Evolutionary conservation across 345 rosid species (phyloP).

Genomic region (Psidium friedrichsthalianum): DNA sequence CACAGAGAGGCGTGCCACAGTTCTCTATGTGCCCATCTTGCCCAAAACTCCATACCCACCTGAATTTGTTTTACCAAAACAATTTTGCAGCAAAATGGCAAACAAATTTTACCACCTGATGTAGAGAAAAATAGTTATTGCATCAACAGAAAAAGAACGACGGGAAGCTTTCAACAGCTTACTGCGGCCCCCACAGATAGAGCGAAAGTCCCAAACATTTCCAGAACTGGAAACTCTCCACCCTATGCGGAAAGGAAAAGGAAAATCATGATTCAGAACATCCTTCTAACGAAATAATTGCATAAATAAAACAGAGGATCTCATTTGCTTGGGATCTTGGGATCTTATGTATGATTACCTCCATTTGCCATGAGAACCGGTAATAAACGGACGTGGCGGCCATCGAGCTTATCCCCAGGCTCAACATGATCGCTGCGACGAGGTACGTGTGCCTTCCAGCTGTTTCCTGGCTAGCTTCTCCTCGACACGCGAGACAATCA

Average conservation of each 20-base stretch:
- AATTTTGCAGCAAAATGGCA: neutral
- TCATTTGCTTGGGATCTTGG: neutral
- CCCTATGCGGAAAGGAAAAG: slow-evolving; percentile 11
- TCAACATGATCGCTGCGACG: slow-evolving; percentile 50
- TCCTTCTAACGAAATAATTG: neutral
- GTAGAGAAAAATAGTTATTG: neutral
- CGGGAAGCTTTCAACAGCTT: neutral
- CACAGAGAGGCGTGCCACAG: slow-evolving; percentile 66
- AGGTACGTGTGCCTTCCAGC: slow-evolving; percentile 37
- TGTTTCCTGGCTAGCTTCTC: slow-evolving; percentile 32
- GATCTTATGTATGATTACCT: slow-evolving; percentile 11
- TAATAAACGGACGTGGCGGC: slow-evolving; percentile 42
- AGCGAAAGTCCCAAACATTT: slow-evolving; percentile 48
- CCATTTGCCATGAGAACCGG: slow-evolving; percentile 57
- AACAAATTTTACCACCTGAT: neutral
- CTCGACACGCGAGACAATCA: neutral
- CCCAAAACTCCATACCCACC: slow-evolving; percentile 80
- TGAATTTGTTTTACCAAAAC: neutral
- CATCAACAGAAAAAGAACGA: neutral
- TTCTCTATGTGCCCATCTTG: slow-evolving; percentile 65
- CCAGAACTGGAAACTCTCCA: slow-evolving; percentile 28
- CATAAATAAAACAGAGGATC: neutral
- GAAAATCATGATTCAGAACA: neutral
- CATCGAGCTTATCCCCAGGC: slow-evolving; percentile 45
- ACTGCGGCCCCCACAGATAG: slow-evolving; percentile 57